These are phyloP conservation scores for Phytophthora foliorum DNA, from an alignment of 352 stramenopile genomes.

Conservation along the genomic window DNA sequence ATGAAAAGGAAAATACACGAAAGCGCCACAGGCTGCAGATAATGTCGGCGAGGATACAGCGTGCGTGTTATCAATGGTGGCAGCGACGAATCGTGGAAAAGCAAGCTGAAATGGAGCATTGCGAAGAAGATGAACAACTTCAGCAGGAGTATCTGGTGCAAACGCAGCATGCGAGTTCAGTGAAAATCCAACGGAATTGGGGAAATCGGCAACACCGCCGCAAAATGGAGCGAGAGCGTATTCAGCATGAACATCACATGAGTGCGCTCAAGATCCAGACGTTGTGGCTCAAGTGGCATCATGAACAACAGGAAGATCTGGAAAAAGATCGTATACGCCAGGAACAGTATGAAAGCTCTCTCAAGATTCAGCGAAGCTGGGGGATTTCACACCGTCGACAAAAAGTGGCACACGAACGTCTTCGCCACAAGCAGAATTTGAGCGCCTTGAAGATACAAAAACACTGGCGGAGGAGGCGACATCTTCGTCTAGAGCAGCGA, in stretches of 20 bases:
- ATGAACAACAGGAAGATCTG: conserved; percentile 29
- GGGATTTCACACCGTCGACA: conserved; percentile 28
- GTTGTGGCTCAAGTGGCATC: conserved; percentile 36
- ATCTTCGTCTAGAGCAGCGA: conserved; percentile 14
- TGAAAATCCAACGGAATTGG: conserved; percentile 38
- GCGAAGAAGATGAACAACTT: conserved; percentile 15
- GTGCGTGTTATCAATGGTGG: conserved; percentile 18
- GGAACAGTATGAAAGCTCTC: conserved; percentile 35
- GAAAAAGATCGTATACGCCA: conserved; percentile 36
- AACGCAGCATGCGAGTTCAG: conserved; percentile 21
- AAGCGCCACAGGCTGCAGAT: conserved; percentile 8
- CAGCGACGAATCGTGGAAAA: conserved; percentile 12
- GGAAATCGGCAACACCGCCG: conserved; percentile 19
- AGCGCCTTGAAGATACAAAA: conserved; percentile 43
- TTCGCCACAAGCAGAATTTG: conserved; percentile 32
- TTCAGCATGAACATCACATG: conserved; percentile 34
- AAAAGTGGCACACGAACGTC: conserved; percentile 25
- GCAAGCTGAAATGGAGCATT: background rate
- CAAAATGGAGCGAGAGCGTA: conserved; percentile 30
- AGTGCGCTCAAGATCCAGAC: conserved; percentile 38
- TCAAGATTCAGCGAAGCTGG: conserved; percentile 38
- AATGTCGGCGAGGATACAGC: conserved; percentile 10
- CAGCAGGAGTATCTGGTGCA: conserved; percentile 22
- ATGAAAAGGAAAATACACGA: conserved; percentile 11
- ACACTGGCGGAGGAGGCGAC: conserved; percentile 30